Base-by-base conservation (phyloP, 495 filamentous ascomycete genomes). In the Talaromyces ruber region DNA sequence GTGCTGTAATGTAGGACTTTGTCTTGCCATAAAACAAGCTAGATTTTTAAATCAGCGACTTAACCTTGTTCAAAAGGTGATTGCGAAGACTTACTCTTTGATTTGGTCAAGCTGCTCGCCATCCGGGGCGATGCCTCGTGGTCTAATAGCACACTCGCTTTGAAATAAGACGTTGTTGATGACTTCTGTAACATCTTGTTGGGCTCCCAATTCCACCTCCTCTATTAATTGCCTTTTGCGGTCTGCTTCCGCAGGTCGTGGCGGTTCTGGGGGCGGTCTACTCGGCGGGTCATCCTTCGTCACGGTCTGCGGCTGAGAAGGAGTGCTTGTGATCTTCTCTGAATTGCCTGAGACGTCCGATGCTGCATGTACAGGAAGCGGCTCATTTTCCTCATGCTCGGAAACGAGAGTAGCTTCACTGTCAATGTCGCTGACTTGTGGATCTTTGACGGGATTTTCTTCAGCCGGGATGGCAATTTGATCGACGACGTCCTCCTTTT, bases 121-220 rank as follows among this genome's bases (percentile, higher is more conserved):
- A 45, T 84, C 80, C 11, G 80, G 71, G 28, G 83, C 85, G 59
- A 86, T 73, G 2, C 74, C 73, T 6, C 77, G 74, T 37, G 91
- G 81, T 64, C 84, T 86, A 67, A 97, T 92, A 4, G 92, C 93
- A 64, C 90, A 91, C 68, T 91, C 86, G n/a, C 97, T 80, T 43
- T 93, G 89, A 65, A 93, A 92, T 37, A 95, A 82, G 24, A 95
- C 87, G 69, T 94, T 93, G 43, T 91, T 91, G 70, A 97, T 93
- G 39, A 96, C 93, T 71, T 98, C 94, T 9, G 89, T 92, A 6
- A 96, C 94, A 76, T 98, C 94, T 76, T 97, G 93, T 68, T 93
- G 84, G 25, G 84, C 81, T 21, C 82, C 81, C 65, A 85, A 79
- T 70, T 87, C 84, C 0, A 86, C 71, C 58, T 87, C 83, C 43